Base-by-base conservation (phyloP, 2,329 filamentous ascomycete species). In the Cladosporium sp. region DNA sequence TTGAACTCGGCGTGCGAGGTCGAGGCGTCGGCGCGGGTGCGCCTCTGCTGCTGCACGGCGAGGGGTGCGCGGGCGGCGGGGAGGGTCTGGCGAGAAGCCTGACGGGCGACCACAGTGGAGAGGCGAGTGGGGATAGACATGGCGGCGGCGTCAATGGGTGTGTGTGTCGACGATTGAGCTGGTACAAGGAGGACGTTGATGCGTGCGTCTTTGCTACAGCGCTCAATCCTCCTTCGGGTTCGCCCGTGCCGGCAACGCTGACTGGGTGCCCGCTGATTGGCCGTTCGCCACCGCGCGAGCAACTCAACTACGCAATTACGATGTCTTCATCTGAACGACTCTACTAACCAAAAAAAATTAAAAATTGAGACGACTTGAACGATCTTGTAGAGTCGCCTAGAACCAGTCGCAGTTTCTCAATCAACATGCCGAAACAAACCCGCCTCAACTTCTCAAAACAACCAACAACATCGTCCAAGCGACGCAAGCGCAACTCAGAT, bases 91-190 rank as follows among this genome's bases (percentile, higher is more conserved):
- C 80, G 80, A 66, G 80, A 78, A 75, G 80, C 80, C 76, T 78
- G 77, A 73, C 82, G 81, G 75, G 79, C 79, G 73, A 83, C 74
- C 72, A 79, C 77, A 74, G 79, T 78, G 71, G 81, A 77, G 67
- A 79, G 79, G 75, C 77, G 77, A 71, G 80, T 78, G 75, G 83
- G 79, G 74, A 82, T 77, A 72, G 82, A 81, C 82, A 84, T 84
- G 74, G 75, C 78, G 77, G 74, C 73, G 61, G 61, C 61, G 61
- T 64, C 61, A 64, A 64, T 64, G 61, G 61, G 51, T 64, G 55
- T 55, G 57, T 65, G 63, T 65, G 63, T 65, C 61, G 63, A 65
- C 57, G 63, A 65, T 65, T 57, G 55, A n/a, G 24, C 38, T 44
- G 44, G 47, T 65, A 55, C 63, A 64, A 41, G 61, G 61, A 64